Evolutionary conservation across 352 stramenopile species (phyloP), one percentile per base, ranked within the genome.

Genomic region (Globisporangium iwayamae): DNA sequence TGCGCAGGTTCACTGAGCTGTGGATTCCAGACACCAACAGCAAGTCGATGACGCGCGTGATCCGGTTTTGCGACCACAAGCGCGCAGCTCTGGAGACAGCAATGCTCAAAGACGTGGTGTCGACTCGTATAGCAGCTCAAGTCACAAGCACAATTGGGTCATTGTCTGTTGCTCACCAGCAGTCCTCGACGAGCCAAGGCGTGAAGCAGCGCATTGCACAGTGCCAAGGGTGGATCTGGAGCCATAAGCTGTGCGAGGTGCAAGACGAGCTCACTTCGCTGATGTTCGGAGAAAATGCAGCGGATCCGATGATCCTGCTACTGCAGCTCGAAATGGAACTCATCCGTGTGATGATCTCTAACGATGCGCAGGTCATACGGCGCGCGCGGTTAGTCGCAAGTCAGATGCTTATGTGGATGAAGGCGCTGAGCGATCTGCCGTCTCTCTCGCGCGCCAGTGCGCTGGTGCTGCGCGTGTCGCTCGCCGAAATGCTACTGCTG

Each of bases 311-410:
- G 38, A 30, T 74, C 11, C 63, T 69, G 58, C 41, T 83, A 1
- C 20, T 71, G 32, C 43, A 48, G 1, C 69, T 66, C 25, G 75
- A 81, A 64, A 39, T 83, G 1, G 71, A 75, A n/a, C 38, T 61
- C 0, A 51, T 76, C 8, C 73, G 75, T 2, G 75, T 80, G 20
- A 14, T 84, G 28, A 56, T 75, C 22, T 84, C 75, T 20, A 77
- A 78, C 32, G 75, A 84, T 41, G 14, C 53, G 34, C 55, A 76
- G 11, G 67, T 71, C 4, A 8, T 66, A 1, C 73, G 72, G 13
- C 65, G 69, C 13, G 73, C 75, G 2, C 63, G 67, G 2, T 46
- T 60, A 2, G 46, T 32, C 2, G 73, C 64, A 7, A 71, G 60
- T 3, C 71, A 72, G 38, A 60, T 71, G 6, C 71, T 74, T 18